phyloP scores from a whole-genome alignment of 164 flowering plant genomes.

The Sedum album region DNA sequence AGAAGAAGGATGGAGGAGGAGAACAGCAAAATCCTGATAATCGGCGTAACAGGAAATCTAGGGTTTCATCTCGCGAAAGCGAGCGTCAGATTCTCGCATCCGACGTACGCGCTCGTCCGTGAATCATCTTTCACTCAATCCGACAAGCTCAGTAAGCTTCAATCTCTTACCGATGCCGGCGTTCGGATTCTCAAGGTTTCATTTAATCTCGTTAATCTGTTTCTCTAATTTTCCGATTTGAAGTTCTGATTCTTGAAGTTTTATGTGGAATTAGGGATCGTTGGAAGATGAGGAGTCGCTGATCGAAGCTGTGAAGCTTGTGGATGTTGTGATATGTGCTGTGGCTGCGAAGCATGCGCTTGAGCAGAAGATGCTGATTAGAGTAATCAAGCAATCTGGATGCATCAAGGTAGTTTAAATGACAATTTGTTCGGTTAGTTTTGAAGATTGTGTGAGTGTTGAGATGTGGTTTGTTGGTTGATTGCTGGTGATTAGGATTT shows the following conservation, averaged over 20 bases:
- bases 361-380: constrained; percentile 55
- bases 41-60: constrained; percentile 71
- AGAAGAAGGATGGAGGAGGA: constrained; percentile 19
- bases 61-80: constrained; percentile 49
- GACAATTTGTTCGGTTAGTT: too few relatives aligned
- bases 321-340: constrained; percentile 74
- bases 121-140: constrained; percentile 40
- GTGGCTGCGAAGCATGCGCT: constrained; percentile 42
- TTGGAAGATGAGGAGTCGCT: constrained; percentile 49
- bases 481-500: neutral
- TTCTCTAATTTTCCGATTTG: too few relatives aligned
- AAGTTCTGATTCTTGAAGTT: neutral
- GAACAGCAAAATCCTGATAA: constrained; percentile 35
- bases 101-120: constrained; percentile 54
- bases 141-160: constrained; percentile 29
- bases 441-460: too few relatives aligned
- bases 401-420: constrained; percentile 44
- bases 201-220: too few relatives aligned
- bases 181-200: constrained; percentile 41
- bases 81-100: constrained; percentile 43
- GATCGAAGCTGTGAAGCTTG: constrained; percentile 47
- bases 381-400: constrained; percentile 52
- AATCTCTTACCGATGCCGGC: constrained; percentile 42
- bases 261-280: constrained; percentile 45
- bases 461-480: too few relatives aligned